Evolutionary conservation across 495 filamentous ascomycete genomes (phyloP), one percentile per base, ranked within the genome.

Genomic region (Daldinia childiae): DNA sequence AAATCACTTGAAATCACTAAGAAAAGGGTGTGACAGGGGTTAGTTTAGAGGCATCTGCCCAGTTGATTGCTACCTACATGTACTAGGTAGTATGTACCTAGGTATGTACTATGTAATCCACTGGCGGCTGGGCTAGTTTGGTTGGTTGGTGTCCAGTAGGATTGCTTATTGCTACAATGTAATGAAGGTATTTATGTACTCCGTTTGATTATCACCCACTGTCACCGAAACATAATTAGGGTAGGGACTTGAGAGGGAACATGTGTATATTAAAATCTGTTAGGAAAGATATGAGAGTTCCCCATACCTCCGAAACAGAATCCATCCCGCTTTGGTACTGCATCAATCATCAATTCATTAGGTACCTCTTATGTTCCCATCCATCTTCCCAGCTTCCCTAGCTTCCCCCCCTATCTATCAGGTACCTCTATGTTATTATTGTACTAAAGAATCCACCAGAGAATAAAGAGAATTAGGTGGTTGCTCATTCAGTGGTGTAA

Each of bases 311-410:
- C 24, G 9, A 69, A 73, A 66, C 71, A 62, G 19, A 39, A 55
- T 55, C 14, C 66, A 69, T 69, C 71, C 62, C 61, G 57, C 39
- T 57, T 52, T 68, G 21, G 69, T 68, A 68, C 60, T 39, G 15
- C 15, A 29, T 11, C 24, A 54, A 30, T 12, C 8, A 29, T 9
- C 24, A 52, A 29, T 15, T 1, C 3, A 26, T 3, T 1, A 29
- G 6, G 27, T 29, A 29, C 27, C 27, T 29, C 27, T 4, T 29
- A 54, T 54, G 24, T 48, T 54, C 14, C 5, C 50, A 54, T 54
- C 50, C 32, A 26, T 34, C 17, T 39, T 38, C 30, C 19, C 17
- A 48, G 43, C 43, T 48, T 48, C 43, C 43, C 43, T 36, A 48
- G 43, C 43, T 24, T 24, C 43, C 17, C 41, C 17, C 19, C 17